These are phyloP conservation scores for Solanum gracilifrons DNA, from an alignment of 257 asterid species.

Conservation along the genomic window DNA sequence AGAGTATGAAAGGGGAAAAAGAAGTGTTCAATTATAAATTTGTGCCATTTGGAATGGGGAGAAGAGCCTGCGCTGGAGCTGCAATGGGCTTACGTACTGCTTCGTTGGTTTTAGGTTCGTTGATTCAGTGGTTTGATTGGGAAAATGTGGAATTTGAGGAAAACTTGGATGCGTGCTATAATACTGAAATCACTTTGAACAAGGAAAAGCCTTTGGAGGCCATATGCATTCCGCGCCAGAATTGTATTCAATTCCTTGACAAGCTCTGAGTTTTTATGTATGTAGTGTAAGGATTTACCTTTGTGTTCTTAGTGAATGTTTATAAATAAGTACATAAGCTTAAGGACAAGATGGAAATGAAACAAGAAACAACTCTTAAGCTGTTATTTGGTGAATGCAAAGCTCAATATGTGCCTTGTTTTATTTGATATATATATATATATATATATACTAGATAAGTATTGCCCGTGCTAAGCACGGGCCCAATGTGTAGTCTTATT, in stretches of 20 bases:
- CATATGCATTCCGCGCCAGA: constrained; percentile 12
- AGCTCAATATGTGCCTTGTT: background rate
- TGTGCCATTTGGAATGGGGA: constrained; percentile 45
- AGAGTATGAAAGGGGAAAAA: no score
- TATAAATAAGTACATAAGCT: background rate
- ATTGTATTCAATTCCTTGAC: constrained; percentile 14
- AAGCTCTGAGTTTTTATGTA: constrained; percentile 2
- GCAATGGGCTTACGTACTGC: constrained; percentile 25
- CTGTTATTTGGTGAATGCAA: background rate
- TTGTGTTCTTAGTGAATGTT: background rate
- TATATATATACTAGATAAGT: no score
- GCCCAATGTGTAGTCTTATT: no score
- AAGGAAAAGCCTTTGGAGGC: constrained; percentile 34
- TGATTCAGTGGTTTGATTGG: constrained; percentile 52
- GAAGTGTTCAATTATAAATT: constrained; percentile 18
- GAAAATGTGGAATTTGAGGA: background rate
- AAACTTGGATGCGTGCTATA: constrained; percentile 1
- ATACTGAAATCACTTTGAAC: background rate
- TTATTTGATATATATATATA: background rate
- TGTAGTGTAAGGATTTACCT: background rate
- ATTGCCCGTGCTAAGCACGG: no score
- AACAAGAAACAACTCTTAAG: background rate
- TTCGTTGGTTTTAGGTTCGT: constrained; percentile 30
- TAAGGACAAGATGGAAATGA: background rate
- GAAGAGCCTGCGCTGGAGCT: constrained; percentile 48